Conservation (phyloP, 176 grass and related monocot species). For the Melocanna baccifera region DNA sequence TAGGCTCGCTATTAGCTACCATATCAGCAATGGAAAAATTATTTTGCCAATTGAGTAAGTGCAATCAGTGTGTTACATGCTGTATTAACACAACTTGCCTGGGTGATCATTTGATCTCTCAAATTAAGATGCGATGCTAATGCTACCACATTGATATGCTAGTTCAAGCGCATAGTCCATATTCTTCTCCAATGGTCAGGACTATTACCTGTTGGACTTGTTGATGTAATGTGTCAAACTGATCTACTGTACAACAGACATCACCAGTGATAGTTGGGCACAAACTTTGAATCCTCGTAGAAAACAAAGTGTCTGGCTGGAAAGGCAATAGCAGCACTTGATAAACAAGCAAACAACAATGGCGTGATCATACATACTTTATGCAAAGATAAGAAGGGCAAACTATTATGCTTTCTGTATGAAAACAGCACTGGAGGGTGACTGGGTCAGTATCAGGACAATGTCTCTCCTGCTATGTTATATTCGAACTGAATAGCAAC, state of each 20-base stretch:
- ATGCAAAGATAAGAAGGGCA: slow-evolving; percentile 21
- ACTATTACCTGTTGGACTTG: slow-evolving; percentile 87
- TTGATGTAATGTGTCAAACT: slow-evolving; percentile 79
- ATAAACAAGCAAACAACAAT: slow-evolving; percentile 33
- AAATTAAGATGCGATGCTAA: slow-evolving; percentile 9
- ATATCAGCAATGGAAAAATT: background rate
- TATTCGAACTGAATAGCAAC: slow-evolving; percentile 23
- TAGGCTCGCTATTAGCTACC: no score
- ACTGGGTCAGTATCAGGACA: slow-evolving; percentile 10
- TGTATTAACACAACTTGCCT: background rate
- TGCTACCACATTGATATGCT: slow-evolving; percentile 12
- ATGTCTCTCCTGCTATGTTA: slow-evolving; percentile 18
- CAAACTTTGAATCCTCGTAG: slow-evolving; percentile 89
- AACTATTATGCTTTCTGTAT: background rate
- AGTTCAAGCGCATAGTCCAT: slow-evolving; percentile 23
- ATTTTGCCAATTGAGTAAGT: background rate
- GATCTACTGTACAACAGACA: slow-evolving; percentile 79
- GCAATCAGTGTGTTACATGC: background rate
- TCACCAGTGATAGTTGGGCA: slow-evolving; percentile 89
- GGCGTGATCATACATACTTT: background rate
- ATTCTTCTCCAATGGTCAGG: background rate
- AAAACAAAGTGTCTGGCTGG: slow-evolving; percentile 89
- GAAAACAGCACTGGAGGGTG: background rate
- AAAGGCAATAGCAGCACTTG: slow-evolving; percentile 32
- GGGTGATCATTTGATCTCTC: slow-evolving; percentile 3